phyloP scores from a whole-genome alignment of 2,329 filamentous ascomycete genomes.

The Macrophomina pseudophaseolina region DNA sequence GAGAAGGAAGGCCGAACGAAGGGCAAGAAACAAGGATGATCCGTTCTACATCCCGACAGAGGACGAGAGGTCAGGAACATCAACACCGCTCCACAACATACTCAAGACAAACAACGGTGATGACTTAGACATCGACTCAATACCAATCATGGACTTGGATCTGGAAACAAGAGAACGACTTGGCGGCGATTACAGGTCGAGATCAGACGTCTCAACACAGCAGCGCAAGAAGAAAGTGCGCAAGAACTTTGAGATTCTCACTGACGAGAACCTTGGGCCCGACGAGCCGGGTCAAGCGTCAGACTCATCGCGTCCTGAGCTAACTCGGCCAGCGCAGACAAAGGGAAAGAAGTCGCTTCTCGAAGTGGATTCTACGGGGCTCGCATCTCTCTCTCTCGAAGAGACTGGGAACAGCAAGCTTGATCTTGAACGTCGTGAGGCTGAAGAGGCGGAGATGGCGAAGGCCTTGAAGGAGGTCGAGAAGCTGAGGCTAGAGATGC shows the following conservation, averaged over 20 bases:
- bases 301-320: conserved; percentile 37
- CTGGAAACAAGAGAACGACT: conserved; percentile 55
- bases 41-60: conserved; percentile 84
- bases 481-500: conserved; percentile 84
- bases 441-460: conserved; percentile 87
- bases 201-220: neutral
- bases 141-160: conserved; percentile 93
- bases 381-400: conserved; percentile 74
- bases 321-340: conserved; percentile 34
- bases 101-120: conserved; percentile 69
- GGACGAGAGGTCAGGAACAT: conserved; percentile 60
- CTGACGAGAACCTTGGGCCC: conserved; percentile 54
- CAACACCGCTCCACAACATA: conserved; percentile 81
- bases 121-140: conserved; percentile 88
- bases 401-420: conserved; percentile 50
- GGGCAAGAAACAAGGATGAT: conserved; percentile 86
- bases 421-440: conserved; percentile 70
- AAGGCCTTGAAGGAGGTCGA: conserved; percentile 90
- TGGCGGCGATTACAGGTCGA: neutral
- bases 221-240: conserved; percentile 38
- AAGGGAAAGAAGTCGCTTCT: conserved; percentile 70
- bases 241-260: conserved; percentile 52
- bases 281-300: conserved; percentile 34
- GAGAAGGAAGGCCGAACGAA: conserved; percentile 74
- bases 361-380: conserved; percentile 83